Percentiles rank a stretch among this genome's conserved stretches.
These are phyloP conservation scores for Puccinellia tenuiflora DNA, from an alignment of 176 grass and related monocot species.

Conservation along the genomic window DNA sequence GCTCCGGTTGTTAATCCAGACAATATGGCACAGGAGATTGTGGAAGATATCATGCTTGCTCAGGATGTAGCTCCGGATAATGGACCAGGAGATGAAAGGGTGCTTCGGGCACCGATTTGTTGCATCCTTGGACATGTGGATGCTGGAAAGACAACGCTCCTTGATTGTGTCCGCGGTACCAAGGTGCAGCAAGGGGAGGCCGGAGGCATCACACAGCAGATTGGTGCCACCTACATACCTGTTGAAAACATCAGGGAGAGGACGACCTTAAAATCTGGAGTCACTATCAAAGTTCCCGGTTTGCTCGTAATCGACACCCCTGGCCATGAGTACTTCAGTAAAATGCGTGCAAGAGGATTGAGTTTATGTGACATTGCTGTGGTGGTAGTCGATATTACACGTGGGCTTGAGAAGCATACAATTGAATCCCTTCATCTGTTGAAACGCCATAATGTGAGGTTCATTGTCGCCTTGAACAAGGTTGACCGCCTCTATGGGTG, in stretches of 20 bases:
- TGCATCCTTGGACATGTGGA: constrained; percentile 23
- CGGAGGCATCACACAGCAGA: constrained; percentile 70
- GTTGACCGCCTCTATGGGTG: constrained; percentile 74
- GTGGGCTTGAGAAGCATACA: constrained; percentile 63
- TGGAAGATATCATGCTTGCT: neutral
- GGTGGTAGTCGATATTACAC: constrained; percentile 58
- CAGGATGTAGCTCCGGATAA: constrained; percentile 8
- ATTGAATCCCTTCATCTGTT: constrained; percentile 60
- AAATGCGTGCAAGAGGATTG: constrained; percentile 60
- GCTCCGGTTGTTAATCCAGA: neutral
- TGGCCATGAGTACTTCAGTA: constrained; percentile 64
- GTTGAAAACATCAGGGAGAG: constrained; percentile 65
- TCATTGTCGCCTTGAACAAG: constrained; percentile 71
- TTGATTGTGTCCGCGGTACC: constrained; percentile 48
- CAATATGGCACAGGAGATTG: neutral
- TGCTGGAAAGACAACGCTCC: constrained; percentile 68
- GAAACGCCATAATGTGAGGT: constrained; percentile 42
- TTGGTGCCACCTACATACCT: constrained; percentile 67
- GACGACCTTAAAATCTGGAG: constrained; percentile 44
- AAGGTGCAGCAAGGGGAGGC: constrained; percentile 46
- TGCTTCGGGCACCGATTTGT: constrained; percentile 31
- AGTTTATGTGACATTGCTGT: constrained; percentile 65
- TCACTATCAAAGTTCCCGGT: constrained; percentile 50
- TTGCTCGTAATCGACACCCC: constrained; percentile 76
- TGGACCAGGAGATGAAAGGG: constrained; percentile 29